These are phyloP conservation scores for Ascochyta rabiei DNA, from an alignment of 2,329 filamentous ascomycete genomes.

Conservation along the genomic window DNA sequence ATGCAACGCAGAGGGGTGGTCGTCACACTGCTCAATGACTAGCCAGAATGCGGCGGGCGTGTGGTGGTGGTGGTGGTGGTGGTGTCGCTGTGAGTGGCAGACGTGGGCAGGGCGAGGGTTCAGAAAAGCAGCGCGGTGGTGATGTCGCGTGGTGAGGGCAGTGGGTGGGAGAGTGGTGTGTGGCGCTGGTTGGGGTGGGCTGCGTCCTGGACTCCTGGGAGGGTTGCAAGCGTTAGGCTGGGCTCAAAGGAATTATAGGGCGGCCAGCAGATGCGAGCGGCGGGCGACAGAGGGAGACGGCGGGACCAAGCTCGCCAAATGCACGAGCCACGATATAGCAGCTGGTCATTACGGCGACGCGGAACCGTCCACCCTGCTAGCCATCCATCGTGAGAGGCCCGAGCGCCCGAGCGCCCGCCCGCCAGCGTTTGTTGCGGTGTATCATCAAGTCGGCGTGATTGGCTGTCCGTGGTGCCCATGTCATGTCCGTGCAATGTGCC, in stretches of 20 bases:
- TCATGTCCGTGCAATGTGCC: not conserved
- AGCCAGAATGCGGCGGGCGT: not conserved
- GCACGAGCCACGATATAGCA: slow-evolving; percentile 24
- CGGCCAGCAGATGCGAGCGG: slow-evolving; percentile 14
- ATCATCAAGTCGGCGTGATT: not conserved
- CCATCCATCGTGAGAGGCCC: slow-evolving; percentile 15
- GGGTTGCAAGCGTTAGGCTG: slow-evolving; percentile 26
- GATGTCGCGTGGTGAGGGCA: slow-evolving; percentile 28
- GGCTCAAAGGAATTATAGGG: slow-evolving; percentile 27
- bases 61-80: slow-evolving; percentile 12
- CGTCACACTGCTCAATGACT: not conserved
- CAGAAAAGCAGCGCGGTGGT: slow-evolving; percentile 24
- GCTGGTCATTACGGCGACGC: slow-evolving; percentile 20
- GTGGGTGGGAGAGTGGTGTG: slow-evolving; percentile 10
- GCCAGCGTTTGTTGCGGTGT: slow-evolving; percentile 10
- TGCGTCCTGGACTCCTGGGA: slow-evolving; percentile 10
- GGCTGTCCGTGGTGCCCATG: not conserved
- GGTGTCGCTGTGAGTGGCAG: slow-evolving; percentile 15
- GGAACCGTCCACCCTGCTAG: not conserved
- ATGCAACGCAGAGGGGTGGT: slow-evolving; percentile 28
- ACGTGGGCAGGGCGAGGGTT: slow-evolving; percentile 28
- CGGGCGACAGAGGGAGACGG: slow-evolving; percentile 18
- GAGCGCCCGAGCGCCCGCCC: slow-evolving; percentile 2
- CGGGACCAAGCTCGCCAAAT: slow-evolving; percentile 34
- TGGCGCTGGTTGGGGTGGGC: slow-evolving; percentile 12